phyloP scores from a whole-genome alignment of 768 basidiomycete genomes.

The Boletus vermiculosoides region DNA sequence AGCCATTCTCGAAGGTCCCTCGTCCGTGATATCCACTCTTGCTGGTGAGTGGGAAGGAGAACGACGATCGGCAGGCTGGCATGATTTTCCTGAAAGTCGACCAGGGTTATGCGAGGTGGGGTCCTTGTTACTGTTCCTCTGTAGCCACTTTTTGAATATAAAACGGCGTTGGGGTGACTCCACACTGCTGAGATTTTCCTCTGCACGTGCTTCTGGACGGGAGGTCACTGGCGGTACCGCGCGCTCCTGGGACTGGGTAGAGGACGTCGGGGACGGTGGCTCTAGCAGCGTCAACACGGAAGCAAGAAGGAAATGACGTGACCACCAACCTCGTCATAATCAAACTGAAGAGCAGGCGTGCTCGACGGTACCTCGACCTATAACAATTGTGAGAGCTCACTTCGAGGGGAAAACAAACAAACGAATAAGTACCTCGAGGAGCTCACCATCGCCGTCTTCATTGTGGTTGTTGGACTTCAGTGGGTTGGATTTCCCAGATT shows the following conservation, averaged over 20 bases:
- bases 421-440: not conserved
- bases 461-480: not conserved
- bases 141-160: not conserved
- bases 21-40: not conserved
- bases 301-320: too few species aligned
- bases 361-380: not conserved
- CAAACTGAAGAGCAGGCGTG: not conserved
- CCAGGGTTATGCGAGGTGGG: not conserved
- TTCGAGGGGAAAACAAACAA: not conserved
- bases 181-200: too few species aligned
- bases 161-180: not conserved
- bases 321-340: not conserved
- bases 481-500: not conserved
- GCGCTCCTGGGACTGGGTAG: not conserved
- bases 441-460: not conserved
- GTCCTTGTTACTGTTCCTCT: not conserved
- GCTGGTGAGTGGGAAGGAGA: not conserved
- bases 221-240: not conserved
- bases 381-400: not conserved
- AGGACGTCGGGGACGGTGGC: not conserved
- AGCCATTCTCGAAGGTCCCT: not conserved
- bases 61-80: not conserved
- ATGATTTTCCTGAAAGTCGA: not conserved
- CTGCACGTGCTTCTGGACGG: not conserved
- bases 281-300: not conserved